phyloP scores from a whole-genome alignment of 371 early-diverging fungal species.

The Mortierella sp. region DNA sequence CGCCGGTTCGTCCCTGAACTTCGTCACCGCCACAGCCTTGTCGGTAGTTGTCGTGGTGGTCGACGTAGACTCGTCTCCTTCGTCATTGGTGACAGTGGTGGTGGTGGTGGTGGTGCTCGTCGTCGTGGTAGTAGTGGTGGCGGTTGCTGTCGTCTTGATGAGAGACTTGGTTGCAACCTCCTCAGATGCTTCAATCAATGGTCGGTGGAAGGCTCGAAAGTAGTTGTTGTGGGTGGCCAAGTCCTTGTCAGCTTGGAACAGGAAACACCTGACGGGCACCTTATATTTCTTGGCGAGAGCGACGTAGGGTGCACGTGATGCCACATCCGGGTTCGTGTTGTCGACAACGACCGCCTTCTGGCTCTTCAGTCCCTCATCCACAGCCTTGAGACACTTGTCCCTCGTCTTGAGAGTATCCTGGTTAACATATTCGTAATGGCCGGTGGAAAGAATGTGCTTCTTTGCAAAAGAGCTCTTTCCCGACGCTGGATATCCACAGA shows the following conservation, averaged over 20 bases:
- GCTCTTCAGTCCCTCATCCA: conserved; percentile 63
- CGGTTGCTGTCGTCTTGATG: background rate
- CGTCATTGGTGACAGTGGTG: background rate
- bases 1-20: conserved; percentile 40
- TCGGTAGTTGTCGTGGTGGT: conserved; percentile 6
- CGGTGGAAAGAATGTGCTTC: conserved; percentile 69
- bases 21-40: conserved; percentile 14
- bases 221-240: conserved; percentile 85
- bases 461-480: conserved; percentile 89
- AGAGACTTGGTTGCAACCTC: conserved; percentile 11
- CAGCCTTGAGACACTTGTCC: conserved; percentile 76
- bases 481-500: conserved; percentile 87
- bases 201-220: conserved; percentile 66
- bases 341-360: conserved; percentile 79
- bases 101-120: background rate
- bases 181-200: conserved; percentile 30
- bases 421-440: conserved; percentile 81
- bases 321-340: conserved; percentile 86
- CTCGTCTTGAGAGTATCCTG: conserved; percentile 85
- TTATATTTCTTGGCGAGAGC: conserved; percentile 67
- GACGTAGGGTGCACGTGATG: conserved; percentile 75
- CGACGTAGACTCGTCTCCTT: conserved; percentile 3
- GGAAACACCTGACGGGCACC: conserved; percentile 77
- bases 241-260: conserved; percentile 71
- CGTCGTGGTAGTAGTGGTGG: conserved; percentile 10